These are phyloP conservation scores for Prunella vulgaris DNA, from an alignment of 257 asterid genomes.

Conservation along the genomic window DNA sequence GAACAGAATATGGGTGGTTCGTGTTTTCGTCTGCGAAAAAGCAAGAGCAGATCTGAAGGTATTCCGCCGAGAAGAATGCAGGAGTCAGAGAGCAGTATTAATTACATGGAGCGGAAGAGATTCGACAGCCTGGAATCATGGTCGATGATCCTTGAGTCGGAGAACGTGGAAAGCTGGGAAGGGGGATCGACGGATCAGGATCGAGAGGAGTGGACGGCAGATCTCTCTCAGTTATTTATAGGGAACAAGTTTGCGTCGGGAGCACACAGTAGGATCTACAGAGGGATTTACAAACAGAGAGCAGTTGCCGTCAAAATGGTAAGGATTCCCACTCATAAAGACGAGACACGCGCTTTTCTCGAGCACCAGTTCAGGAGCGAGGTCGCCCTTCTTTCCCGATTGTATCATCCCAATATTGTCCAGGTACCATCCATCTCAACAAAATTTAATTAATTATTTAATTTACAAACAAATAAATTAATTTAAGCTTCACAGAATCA, in stretches of 20 bases:
- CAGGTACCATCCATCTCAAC: no score
- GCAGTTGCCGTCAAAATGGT: slow-evolving; percentile 88
- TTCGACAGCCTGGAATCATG: slow-evolving; percentile 94
- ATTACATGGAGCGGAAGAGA: slow-evolving; percentile 85
- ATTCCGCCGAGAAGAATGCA: slow-evolving; percentile 42
- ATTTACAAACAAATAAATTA: no score
- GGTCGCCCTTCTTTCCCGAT: slow-evolving; percentile 54
- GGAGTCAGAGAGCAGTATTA: slow-evolving; percentile 48
- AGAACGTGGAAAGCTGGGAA: slow-evolving; percentile 81
- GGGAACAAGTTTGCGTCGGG: slow-evolving; percentile 87
- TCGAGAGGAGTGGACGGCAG: slow-evolving; percentile 68
- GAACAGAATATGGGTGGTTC: slow-evolving; percentile 42
- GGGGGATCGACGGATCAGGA: slow-evolving; percentile 48
- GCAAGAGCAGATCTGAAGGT: slow-evolving; percentile 27
- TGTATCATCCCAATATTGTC: slow-evolving; percentile 63
- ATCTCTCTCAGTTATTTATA: slow-evolving; percentile 75
- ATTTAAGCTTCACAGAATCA: no score
- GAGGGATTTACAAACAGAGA: slow-evolving; percentile 77
- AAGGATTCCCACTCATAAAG: slow-evolving; percentile 60
- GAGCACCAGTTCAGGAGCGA: slow-evolving; percentile 61
- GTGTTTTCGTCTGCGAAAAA: slow-evolving; percentile 58
- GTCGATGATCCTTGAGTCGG: slow-evolving; percentile 95
- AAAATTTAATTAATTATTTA: no score
- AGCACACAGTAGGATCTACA: slow-evolving; percentile 70
- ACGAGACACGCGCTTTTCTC: slow-evolving; percentile 41